phyloP scores from a whole-genome alignment of 139 green algal species.

The Volvox reticuliferus region DNA sequence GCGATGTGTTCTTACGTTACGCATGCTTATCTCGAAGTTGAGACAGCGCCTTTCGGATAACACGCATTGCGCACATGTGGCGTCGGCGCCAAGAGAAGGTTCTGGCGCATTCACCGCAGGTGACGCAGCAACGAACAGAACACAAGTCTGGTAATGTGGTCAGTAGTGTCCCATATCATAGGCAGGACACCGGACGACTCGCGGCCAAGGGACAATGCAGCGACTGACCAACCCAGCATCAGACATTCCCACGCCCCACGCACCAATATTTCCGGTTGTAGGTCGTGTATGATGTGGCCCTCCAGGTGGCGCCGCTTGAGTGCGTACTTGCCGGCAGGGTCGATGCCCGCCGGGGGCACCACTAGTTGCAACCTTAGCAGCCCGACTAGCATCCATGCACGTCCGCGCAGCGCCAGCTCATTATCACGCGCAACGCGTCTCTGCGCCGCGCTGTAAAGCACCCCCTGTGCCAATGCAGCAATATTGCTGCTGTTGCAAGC shows the following conservation, averaged over 20 bases:
- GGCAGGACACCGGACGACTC: too few species aligned
- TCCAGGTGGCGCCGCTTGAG: constrained; percentile 63
- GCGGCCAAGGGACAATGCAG: too few species aligned
- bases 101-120: too few species aligned
- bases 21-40: too few species aligned
- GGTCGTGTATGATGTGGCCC: constrained; percentile 42
- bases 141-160: too few species aligned
- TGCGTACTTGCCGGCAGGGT: constrained; percentile 84
- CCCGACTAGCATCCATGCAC: constrained; percentile 87
- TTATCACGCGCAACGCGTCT: background rate
- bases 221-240: too few species aligned
- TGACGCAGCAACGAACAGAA: too few species aligned
- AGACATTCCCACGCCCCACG: background rate
- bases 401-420: constrained; percentile 2
- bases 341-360: constrained; percentile 71
- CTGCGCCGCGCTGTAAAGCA: constrained; percentile 51
- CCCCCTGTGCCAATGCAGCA: background rate
- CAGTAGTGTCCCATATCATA: too few species aligned
- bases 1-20: too few species aligned
- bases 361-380: constrained; percentile 85
- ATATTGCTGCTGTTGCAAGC: background rate
- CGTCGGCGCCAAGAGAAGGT: too few species aligned
- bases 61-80: too few species aligned
- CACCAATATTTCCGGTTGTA: constrained; percentile 71
- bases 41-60: too few species aligned